These are phyloP conservation scores for Penicillium expansum DNA, from an alignment of 2,329 filamentous ascomycete genomes.

Conservation along the genomic window DNA sequence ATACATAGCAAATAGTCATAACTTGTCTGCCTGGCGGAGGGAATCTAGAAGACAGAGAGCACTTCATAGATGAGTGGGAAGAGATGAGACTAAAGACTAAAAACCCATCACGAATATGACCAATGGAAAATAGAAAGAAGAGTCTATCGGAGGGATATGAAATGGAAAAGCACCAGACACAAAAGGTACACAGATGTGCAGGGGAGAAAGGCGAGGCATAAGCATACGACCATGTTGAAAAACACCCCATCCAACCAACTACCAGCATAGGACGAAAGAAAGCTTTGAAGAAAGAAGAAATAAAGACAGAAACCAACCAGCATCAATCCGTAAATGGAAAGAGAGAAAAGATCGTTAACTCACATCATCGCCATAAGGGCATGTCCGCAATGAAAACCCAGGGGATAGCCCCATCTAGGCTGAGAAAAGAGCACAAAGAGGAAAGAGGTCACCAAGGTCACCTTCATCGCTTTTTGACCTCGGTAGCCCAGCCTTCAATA, in stretches of 20 bases:
- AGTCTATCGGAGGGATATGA: neutral
- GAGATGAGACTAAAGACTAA: neutral
- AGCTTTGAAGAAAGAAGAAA: conserved; percentile 8
- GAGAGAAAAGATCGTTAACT: conserved; percentile 29
- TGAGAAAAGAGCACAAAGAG: conserved; percentile 4
- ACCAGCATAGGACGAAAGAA: conserved; percentile 5
- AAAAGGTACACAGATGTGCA: neutral
- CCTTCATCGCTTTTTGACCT: conserved; percentile 68
- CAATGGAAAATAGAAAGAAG: neutral
- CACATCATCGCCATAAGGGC: conserved; percentile 19
- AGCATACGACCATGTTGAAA: conserved; percentile 3
- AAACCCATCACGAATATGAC: neutral
- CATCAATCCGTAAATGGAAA: conserved; percentile 25
- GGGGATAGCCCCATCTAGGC: conserved; percentile 15
- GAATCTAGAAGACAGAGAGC: neutral
- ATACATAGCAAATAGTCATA: neutral
- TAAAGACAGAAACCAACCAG: conserved; percentile 21
- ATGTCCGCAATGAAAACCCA: conserved; percentile 11
- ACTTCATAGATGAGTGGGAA: neutral
- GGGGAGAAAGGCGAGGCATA: neutral
- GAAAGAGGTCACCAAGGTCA: neutral
- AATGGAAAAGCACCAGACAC: neutral
- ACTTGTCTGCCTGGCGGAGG: neutral
- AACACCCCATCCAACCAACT: conserved; percentile 10
- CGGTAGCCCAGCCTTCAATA: conserved; percentile 88